A percentile compares a stretch with the other conserved stretches of the same genome.
These are phyloP conservation scores for Leersia perrieri DNA, from an alignment of 176 grass and related monocot genomes.

Conservation along the genomic window DNA sequence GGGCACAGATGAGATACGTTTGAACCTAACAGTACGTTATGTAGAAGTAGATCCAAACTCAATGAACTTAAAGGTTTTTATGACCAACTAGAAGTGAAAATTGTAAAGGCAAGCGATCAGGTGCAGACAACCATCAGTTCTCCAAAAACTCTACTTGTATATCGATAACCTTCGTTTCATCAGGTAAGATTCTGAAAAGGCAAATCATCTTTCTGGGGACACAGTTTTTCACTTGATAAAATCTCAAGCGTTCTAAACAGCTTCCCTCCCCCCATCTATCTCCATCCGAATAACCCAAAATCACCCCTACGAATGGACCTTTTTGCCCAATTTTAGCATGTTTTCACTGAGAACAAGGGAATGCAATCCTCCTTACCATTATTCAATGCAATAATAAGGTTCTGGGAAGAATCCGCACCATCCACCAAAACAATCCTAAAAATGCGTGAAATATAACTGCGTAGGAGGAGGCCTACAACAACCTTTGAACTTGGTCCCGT, in stretches of 20 bases:
- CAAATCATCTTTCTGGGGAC: neutral
- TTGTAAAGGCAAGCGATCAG: neutral
- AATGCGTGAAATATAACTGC: neutral
- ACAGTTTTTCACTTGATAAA: neutral
- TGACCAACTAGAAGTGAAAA: neutral
- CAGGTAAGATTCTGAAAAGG: neutral
- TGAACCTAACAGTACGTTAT: neutral
- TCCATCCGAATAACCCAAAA: neutral
- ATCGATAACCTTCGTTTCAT: neutral
- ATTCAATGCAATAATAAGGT: neutral
- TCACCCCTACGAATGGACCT: neutral
- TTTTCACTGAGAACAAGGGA: neutral
- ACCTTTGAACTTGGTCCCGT: constrained; percentile 93
- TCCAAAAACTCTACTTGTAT: neutral
- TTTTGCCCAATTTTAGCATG: neutral
- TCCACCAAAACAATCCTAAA: neutral
- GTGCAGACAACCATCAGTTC: neutral
- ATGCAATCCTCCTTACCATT: neutral
- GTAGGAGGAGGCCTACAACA: neutral
- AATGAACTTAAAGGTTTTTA: neutral
- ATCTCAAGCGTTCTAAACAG: neutral
- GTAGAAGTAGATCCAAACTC: neutral
- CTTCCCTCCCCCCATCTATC: neutral
- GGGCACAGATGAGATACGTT: neutral
- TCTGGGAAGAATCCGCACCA: neutral